These are phyloP conservation scores for Prunus mira DNA, from an alignment of 306 rosid species.

Conservation along the genomic window DNA sequence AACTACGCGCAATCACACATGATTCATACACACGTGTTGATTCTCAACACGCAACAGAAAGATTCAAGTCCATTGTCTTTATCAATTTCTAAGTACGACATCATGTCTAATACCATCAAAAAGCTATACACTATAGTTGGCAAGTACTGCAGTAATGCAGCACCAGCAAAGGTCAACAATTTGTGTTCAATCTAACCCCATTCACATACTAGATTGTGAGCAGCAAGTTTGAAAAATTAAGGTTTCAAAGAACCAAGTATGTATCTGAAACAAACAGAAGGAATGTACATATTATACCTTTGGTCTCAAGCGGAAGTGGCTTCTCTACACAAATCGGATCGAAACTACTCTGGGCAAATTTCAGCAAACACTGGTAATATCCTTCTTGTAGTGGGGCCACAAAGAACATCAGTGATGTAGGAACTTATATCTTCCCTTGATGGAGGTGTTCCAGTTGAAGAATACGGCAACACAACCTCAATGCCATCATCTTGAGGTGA, in stretches of 20 bases:
- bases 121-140: background rate
- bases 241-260: background rate
- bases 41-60: background rate
- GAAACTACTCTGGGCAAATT: conserved; percentile 23
- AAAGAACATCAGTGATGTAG: conserved; percentile 28
- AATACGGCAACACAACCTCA: conserved; percentile 35
- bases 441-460: conserved; percentile 26
- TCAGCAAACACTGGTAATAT: conserved; percentile 46
- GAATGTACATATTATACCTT: conserved; percentile 14
- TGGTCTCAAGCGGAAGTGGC: conserved; percentile 2
- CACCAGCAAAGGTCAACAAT: background rate
- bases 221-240: background rate
- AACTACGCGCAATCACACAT: background rate
- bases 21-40: background rate
- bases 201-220: background rate
- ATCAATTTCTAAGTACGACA: background rate
- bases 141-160: background rate
- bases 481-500: conserved; percentile 73
- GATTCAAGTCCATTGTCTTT: background rate
- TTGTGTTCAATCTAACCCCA: conserved; percentile 1
- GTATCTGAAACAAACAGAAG: conserved; percentile 7
- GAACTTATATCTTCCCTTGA: conserved; percentile 44
- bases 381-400: conserved; percentile 23
- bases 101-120: background rate
- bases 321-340: conserved; percentile 6